Percentiles rank a stretch among this genome's conserved stretches.
These are phyloP conservation scores for Hippophae tibetana DNA, from an alignment of 306 rosid genomes.

Conservation along the genomic window DNA sequence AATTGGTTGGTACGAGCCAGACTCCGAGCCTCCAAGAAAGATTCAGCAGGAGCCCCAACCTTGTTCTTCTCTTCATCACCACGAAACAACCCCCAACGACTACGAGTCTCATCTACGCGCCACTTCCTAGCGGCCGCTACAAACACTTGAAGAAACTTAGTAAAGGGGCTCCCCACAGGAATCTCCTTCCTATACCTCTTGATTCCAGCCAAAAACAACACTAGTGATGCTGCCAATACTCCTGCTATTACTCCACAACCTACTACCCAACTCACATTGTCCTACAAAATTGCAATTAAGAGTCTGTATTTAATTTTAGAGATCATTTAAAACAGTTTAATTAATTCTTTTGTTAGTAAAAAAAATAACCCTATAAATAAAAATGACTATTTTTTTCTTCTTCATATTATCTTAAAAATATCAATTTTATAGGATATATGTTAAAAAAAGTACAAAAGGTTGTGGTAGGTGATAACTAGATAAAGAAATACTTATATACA, in stretches of 20 bases:
- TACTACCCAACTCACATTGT: constrained; percentile 38
- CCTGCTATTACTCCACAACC: constrained; percentile 60
- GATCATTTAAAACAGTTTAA: no score
- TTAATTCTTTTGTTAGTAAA: no score
- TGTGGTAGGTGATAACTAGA: no score
- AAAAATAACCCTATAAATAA: no score
- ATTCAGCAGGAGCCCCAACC: background rate
- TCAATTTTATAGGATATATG: no score
- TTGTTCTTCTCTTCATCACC: background rate
- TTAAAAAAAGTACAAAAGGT: no score
- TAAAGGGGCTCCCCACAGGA: constrained; percentile 54
- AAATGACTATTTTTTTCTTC: no score
- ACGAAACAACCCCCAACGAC: background rate
- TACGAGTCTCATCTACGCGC: constrained; percentile 11
- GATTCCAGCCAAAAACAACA: constrained; percentile 42
- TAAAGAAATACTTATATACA: no score
- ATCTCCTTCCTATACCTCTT: constrained; percentile 46
- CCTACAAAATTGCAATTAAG: constrained; percentile 14
- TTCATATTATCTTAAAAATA: no score
- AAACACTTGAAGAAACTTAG: constrained; percentile 33
- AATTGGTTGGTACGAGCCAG: constrained; percentile 34
- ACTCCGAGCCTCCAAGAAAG: constrained; percentile 2
- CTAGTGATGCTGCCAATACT: constrained; percentile 35
- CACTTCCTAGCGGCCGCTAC: constrained; percentile 42
- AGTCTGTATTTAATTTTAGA: no score